phyloP scores from a whole-genome alignment of 176 grass and related monocot genomes.

The Puccinellia tenuiflora region DNA sequence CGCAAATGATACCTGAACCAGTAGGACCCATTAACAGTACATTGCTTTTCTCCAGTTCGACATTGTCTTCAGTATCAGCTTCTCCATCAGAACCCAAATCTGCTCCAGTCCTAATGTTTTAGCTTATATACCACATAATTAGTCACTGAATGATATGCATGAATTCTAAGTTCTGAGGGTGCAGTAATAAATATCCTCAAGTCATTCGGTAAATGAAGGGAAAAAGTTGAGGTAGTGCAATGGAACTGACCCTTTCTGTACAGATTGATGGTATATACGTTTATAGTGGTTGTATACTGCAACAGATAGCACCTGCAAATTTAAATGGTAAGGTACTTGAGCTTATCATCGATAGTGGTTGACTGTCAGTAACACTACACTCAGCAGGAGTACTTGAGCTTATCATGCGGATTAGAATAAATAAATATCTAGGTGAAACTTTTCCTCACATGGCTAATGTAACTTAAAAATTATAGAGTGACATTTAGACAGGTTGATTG shows the following conservation, averaged over 20 bases:
- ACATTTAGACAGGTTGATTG: background rate
- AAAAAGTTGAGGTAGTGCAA: background rate
- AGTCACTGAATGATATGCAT: constrained; percentile 36
- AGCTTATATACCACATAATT: constrained; percentile 63
- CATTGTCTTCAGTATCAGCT: constrained; percentile 67
- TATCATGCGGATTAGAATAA: background rate
- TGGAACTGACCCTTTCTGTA: constrained; percentile 74
- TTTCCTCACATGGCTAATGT: background rate
- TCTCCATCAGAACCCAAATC: constrained; percentile 59
- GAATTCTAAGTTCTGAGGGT: constrained; percentile 3
- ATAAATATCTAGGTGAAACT: background rate
- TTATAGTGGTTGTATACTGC: constrained; percentile 99
- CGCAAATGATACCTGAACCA: constrained; percentile 67
- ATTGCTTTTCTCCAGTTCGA: constrained; percentile 99
- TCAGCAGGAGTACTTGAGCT: background rate
- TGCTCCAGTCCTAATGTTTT: constrained; percentile 69
- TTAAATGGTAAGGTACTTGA: too few species aligned
- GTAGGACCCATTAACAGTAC: constrained; percentile 96
- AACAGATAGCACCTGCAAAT: constrained; percentile 83
- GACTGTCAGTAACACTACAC: constrained; percentile 14
- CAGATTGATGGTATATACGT: constrained; percentile 81
- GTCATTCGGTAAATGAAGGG: background rate
- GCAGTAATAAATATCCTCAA: constrained; percentile 1
- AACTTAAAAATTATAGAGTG: background rate
- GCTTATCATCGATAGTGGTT: background rate